Evolutionary conservation across 768 basidiomycete species (phyloP).

Genomic region (Psilocybe azurescens): DNA sequence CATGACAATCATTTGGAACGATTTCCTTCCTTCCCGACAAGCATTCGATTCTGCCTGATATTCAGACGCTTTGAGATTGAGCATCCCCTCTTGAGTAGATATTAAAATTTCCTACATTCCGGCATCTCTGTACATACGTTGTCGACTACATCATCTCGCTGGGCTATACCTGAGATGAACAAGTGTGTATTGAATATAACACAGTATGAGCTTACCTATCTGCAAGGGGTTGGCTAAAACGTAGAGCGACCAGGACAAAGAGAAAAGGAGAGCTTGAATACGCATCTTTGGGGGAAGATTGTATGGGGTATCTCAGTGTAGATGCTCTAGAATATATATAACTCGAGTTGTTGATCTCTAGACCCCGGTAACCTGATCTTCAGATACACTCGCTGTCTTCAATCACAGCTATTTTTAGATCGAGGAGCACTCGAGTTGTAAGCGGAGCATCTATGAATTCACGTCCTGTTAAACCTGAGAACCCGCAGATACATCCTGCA

Average conservation of each 20-base stretch:
- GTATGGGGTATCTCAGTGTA: background rate
- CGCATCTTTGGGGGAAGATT: background rate
- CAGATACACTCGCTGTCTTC: background rate
- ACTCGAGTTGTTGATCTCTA: background rate
- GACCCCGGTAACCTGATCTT: background rate
- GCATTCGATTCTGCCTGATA: constrained; percentile 12
- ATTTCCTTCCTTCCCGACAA: constrained; percentile 3
- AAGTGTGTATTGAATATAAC: background rate
- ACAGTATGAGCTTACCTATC: background rate
- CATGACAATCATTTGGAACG: constrained; percentile 17
- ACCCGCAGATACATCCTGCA: too few species aligned
- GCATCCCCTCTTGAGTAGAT: background rate
- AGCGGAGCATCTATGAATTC: background rate
- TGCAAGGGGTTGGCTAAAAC: background rate
- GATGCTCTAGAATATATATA: background rate
- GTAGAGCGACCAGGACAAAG: background rate
- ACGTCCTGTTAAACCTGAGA: background rate
- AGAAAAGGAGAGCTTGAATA: background rate
- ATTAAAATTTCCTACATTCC: constrained; percentile 3
- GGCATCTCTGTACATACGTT: constrained; percentile 18
- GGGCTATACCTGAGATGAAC: background rate
- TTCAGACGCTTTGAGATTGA: background rate
- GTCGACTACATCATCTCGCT: constrained; percentile 1
- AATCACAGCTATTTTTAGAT: background rate
- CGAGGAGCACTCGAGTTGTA: background rate